Base-by-base conservation (phyloP, 2,329 filamentous ascomycete species). In the Cordyceps cicadae region DNA sequence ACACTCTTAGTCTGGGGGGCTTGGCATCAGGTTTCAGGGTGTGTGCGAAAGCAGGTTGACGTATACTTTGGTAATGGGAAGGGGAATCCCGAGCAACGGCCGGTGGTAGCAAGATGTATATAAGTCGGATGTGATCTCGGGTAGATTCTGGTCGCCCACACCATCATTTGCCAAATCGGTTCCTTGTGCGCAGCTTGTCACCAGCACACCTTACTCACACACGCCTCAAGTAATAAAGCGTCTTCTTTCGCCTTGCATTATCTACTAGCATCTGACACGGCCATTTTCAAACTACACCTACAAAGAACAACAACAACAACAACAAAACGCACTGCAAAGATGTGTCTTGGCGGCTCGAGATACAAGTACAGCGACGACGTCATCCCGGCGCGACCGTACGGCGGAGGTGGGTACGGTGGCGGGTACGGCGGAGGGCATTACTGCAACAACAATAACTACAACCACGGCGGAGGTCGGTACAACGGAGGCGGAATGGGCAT, bases 281-380 rank as follows among this genome's bases (percentile, higher is more conserved):
- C 3, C 45, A 26, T 26, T 15, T 48, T 15, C 15, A n/a, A 34
- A 41, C 7, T 32, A 9, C 37, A 21, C 15, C 32, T n/a, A 39
- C 29, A 49, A 5, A 21, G 32, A 3, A 32, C 26, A 46, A 26
- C 24, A 4, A 24, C 24, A 24, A 24, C 3, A 24, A 24, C 24
- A 24, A 24, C 29, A n/a, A 32, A 5, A 12, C 29, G 34, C n/a
- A 37, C 12, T 14, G 37, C 55, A 43, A n/a, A 9, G 34, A 58
- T 58, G 55, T 58, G 55, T 51, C 34, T 58, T 21, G 55, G 55
- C 34, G 55, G 55, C 21, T 58, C 55, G 5, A 56, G 43, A 17
- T 43, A 46, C 24, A 58, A 34, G 6, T 58, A 51, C 46, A 11
- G 37, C 11, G 46, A 50, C 17, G 55, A 58, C 11, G 46, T 58